Evolutionary conservation across 345 rosid species (phyloP), one percentile per base, ranked within the genome.

Genomic region (Heritiera littoralis): DNA sequence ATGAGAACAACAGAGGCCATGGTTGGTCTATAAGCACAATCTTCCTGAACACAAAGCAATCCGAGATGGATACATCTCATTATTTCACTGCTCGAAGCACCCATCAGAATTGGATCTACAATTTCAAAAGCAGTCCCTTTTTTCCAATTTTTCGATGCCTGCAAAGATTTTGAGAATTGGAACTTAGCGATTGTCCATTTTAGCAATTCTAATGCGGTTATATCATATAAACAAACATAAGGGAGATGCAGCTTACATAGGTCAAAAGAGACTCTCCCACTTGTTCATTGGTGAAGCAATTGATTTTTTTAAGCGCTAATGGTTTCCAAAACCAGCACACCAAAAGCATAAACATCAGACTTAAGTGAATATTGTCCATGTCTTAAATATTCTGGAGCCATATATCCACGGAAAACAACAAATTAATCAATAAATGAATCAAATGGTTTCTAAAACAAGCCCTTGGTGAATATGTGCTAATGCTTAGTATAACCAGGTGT

Each of bases 61-160:
- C 88, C 92, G 43, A 90, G 78, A 61, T 91, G 91, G 56, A 93
- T 78, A 66, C 90, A 88, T 74, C 88, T 83, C 65, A 65, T 67
- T 52, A 89, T 84, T 77, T 90, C 88, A 7, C 41, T 56, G 12
- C 76, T 56, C 0, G 83, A 86, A 52, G 85, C 79, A 6, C 11
- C 54, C 9, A 74, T 81, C 58, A 91, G 43, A 9, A 3, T 79
- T 0, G 86, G 83, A 76, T 91, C 89, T 3, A 89, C 67, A 0
- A 90, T 11, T 35, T 86, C 81, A 3, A 76, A 7, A 9, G 71
- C 46, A 7, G 77, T 48, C 11, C 85, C 88, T 78, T 86, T 85
- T 35, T 78, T 87, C 95, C 92, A 86, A 45, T 80, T 79, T 67
- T 71, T 86, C 97, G 95, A 92, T 14, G 83, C 88, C 94, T 92